These are phyloP conservation scores for Coemansia sp. DNA, from an alignment of 192 early-diverging fungal species.

Conservation along the genomic window DNA sequence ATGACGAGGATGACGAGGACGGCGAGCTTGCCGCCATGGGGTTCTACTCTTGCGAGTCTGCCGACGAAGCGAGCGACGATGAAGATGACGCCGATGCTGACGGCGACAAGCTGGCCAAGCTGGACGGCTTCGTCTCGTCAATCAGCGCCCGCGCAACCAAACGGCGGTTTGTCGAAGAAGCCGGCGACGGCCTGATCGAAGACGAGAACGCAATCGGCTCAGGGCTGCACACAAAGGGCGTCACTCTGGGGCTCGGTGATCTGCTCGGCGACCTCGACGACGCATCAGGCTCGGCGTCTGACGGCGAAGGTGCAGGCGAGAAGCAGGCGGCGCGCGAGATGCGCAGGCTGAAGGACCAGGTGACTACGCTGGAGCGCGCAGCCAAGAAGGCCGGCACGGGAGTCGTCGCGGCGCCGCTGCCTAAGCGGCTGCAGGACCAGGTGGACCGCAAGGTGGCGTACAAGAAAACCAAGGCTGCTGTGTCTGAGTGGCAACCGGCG, in stretches of 20 bases:
- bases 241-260: slow-evolving; percentile 72
- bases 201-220: slow-evolving; percentile 42
- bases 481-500: slow-evolving; percentile 81
- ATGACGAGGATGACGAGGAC: slow-evolving; percentile 19
- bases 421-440: slow-evolving; percentile 78
- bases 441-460: slow-evolving; percentile 85
- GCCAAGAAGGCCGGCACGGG: slow-evolving; percentile 36
- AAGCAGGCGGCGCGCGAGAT: slow-evolving; percentile 21
- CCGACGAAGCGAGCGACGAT: slow-evolving; percentile 15
- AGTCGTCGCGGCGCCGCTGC: slow-evolving; percentile 72
- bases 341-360: slow-evolving; percentile 31
- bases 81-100: slow-evolving; percentile 38
- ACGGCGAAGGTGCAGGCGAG: slow-evolving; percentile 44
- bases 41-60: slow-evolving; percentile 41
- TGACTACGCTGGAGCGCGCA: slow-evolving; percentile 25
- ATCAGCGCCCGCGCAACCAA: slow-evolving; percentile 68
- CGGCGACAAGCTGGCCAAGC: slow-evolving; percentile 50
- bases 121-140: slow-evolving; percentile 58
- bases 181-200: slow-evolving; percentile 26
- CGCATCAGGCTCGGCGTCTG: slow-evolving; percentile 51
- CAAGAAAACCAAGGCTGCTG: slow-evolving; percentile 72
- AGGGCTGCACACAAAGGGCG: slow-evolving; percentile 43
- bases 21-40: slow-evolving; percentile 26
- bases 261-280: slow-evolving; percentile 64
- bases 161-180: slow-evolving; percentile 47